Evolutionary conservation across 768 basidiomycete species (phyloP).

Genomic region (Leucosporidium yakuticum): DNA sequence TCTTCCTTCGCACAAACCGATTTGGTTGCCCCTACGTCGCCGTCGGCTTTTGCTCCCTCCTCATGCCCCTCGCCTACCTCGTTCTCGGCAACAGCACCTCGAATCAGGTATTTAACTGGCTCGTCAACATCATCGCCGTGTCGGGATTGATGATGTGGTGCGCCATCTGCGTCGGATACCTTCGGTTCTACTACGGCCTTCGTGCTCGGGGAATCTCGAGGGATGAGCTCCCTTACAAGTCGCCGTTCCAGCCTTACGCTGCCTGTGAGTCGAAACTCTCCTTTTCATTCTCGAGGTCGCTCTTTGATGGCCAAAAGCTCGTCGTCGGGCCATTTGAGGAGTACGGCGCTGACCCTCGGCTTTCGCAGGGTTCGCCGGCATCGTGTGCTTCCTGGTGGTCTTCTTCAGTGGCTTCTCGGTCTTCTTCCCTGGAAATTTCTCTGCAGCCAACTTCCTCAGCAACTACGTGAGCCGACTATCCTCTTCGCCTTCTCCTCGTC

Average conservation of each 20-base stretch:
- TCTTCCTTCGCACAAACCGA: slow-evolving; percentile 59
- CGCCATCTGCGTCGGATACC: slow-evolving; percentile 66
- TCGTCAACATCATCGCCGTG: slow-evolving; percentile 11
- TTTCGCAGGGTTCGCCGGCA: too few species aligned
- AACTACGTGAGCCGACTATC: too few species aligned
- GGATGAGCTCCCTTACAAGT: slow-evolving; percentile 61
- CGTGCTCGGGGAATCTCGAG: slow-evolving; percentile 74
- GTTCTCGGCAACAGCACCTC: slow-evolving; percentile 60
- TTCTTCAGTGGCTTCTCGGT: too few species aligned
- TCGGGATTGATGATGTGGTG: slow-evolving; percentile 66
- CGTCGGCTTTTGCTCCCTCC: slow-evolving; percentile 60
- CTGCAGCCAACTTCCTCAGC: too few species aligned
- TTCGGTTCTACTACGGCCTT: slow-evolving; percentile 76
- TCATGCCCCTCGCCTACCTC: slow-evolving; percentile 67
- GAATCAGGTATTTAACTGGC: slow-evolving; percentile 37
- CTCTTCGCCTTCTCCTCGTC: too few species aligned
- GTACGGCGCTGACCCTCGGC: too few species aligned
- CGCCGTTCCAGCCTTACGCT: slow-evolving; percentile 51
- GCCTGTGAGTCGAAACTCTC: too few species aligned
- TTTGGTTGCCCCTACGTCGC: slow-evolving; percentile 71
- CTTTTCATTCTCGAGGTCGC: too few species aligned
- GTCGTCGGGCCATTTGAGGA: too few species aligned
- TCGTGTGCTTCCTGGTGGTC: too few species aligned
- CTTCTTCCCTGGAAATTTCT: too few species aligned
- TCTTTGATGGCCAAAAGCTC: too few species aligned